Evolutionary conservation across 2,329 filamentous ascomycete species (phyloP).

Genomic region (Emergomyces africanus): DNA sequence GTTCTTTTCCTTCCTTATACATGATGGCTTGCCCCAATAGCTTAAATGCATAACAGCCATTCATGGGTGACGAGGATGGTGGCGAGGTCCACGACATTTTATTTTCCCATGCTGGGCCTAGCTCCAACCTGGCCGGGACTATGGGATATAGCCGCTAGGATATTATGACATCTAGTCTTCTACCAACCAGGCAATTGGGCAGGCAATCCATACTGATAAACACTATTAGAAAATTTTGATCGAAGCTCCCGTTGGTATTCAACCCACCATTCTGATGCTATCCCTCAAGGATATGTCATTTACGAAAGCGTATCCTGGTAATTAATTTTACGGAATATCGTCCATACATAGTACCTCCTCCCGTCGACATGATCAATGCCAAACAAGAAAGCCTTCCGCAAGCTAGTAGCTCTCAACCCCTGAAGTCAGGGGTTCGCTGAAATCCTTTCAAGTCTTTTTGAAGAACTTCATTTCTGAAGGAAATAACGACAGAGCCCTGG

Average conservation of each 20-base stretch:
- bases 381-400: background rate
- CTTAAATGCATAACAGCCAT: too few species aligned
- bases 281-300: background rate
- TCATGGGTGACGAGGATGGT: too few species aligned
- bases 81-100: background rate
- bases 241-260: background rate
- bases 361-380: background rate
- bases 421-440: background rate
- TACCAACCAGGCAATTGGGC: background rate
- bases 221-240: background rate
- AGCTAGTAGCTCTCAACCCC: background rate
- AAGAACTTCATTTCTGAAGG: background rate
- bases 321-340: background rate
- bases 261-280: background rate
- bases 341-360: background rate
- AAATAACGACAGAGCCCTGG: background rate
- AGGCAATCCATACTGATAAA: background rate
- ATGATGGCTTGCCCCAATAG: too few species aligned
- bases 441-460: background rate
- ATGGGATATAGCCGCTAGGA: background rate
- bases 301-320: background rate
- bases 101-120: background rate
- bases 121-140: background rate
- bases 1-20: too few species aligned
- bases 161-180: background rate